Base-by-base conservation (phyloP, 192 early-diverging fungal species). In the Umbelopsis isabellina region DNA sequence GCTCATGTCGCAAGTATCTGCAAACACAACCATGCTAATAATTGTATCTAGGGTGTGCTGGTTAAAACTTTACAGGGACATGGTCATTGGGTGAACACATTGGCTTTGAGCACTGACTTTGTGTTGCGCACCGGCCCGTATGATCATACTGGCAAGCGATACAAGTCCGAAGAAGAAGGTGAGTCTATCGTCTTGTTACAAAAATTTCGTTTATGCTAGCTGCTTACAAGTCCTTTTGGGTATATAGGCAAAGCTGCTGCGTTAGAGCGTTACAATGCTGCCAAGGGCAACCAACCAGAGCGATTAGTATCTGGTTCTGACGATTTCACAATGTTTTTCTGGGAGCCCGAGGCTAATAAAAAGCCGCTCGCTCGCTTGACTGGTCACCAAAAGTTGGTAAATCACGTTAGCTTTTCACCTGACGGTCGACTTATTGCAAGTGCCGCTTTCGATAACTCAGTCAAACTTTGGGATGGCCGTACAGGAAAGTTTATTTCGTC, bases 251-350 rank as follows among this genome's bases (percentile, higher is more conserved):
- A 91, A 70, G 77, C 78, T 30, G 83, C 84, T 37, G 97, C 97
- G 8, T 75, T 90, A 4, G 79, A 86, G 70, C 87, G 97, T 69
- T 99, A 97, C 82, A 83, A 91, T 37, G 80, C 78, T 30, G 83
- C 83, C 16, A 91, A 85, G 68, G 91, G 86, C 16, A 80, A 81
- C 41, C 85, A 84, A 22, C 84, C 87, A 16, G 97, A 96, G 74
- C 79, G 93, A 22, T 79, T 99, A 15, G 94, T 95, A 7, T 95
- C 94, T 5, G 94, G 95, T 20, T 97, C 95, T 16, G 96, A 98
- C 79, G 97, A 99, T 82, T 97, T 95, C 70, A 99, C 97, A 72
- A 92, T 99, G 86, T 94, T 93, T 72, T 82, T 98, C 70, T 99
- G 97, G 97, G 93, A 96, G 64, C 94, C 94, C 5, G 76, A 80